phyloP scores from a whole-genome alignment of 495 filamentous ascomycete genomes.

The Aspergillus conjunctus region DNA sequence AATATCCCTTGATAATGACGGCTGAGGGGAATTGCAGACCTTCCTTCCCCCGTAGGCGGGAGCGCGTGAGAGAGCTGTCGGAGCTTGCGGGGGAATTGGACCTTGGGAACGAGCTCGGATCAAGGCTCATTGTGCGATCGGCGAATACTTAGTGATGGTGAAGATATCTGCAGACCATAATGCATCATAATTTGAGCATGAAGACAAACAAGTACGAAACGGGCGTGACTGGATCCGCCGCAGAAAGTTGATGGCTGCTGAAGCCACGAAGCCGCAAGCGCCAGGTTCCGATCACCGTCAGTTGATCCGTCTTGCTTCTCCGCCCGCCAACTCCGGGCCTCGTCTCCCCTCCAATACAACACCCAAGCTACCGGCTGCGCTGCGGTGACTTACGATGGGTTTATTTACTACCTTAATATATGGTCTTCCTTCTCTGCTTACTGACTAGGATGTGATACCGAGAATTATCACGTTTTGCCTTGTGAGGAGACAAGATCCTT shows the following conservation, averaged over 20 bases:
- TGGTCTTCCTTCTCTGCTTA: background rate
- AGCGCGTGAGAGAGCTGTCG: slow-evolving; percentile 69
- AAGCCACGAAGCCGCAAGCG: slow-evolving; percentile 36
- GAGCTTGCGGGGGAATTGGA: slow-evolving; percentile 77
- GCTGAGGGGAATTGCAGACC: slow-evolving; percentile 35
- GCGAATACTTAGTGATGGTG: slow-evolving; percentile 30
- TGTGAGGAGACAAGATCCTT: background rate
- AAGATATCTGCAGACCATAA: slow-evolving; percentile 25
- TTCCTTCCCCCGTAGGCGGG: slow-evolving; percentile 55
- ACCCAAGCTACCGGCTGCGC: background rate
- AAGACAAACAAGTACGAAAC: slow-evolving; percentile 21
- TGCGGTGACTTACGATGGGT: slow-evolving; percentile 9
- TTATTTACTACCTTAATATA: background rate
- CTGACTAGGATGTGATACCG: slow-evolving; percentile 8
- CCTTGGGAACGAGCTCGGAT: slow-evolving; percentile 63
- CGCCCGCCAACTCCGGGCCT: background rate
- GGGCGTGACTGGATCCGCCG: slow-evolving; percentile 23
- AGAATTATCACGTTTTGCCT: background rate
- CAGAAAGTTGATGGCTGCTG: slow-evolving; percentile 24
- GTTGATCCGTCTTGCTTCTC: slow-evolving; percentile 11
- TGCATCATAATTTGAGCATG: slow-evolving; percentile 46
- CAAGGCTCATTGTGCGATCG: slow-evolving; percentile 67
- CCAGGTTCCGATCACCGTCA: slow-evolving; percentile 11
- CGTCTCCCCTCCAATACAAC: background rate
- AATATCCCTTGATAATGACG: background rate